These are phyloP conservation scores for Candida oleophila DNA, from an alignment of 805 yeast genomes.

Conservation along the genomic window DNA sequence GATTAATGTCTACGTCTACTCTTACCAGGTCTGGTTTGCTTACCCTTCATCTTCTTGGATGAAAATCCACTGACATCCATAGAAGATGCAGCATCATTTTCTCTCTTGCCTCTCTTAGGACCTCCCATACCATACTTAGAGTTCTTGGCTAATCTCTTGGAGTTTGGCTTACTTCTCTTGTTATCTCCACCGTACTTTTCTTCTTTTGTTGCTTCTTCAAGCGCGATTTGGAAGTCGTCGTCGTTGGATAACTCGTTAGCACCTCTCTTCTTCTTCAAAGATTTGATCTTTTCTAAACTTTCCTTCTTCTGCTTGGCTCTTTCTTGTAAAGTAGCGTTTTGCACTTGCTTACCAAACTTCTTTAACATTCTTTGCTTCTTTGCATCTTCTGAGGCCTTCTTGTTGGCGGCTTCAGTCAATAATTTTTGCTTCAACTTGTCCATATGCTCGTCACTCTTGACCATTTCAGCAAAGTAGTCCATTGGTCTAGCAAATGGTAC, in stretches of 20 bases:
- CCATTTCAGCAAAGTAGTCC: conserved; percentile 98
- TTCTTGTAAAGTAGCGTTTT: conserved; percentile 87
- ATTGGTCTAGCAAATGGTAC: conserved; percentile 90
- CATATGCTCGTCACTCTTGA: conserved; percentile 97
- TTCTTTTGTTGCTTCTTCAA: conserved; percentile 84
- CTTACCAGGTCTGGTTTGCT: conserved; percentile 40
- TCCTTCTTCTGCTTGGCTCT: conserved; percentile 92
- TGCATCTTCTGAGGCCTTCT: conserved; percentile 90
- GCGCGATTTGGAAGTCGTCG: conserved; percentile 81
- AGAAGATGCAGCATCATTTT: conserved; percentile 71
- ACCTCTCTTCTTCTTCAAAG: conserved; percentile 86
- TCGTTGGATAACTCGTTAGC: conserved; percentile 68
- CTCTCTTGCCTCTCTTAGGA: conserved; percentile 67
- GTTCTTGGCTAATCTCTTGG: conserved; percentile 69
- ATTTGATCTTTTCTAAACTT: conserved; percentile 83
- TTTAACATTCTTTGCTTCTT: conserved; percentile 91
- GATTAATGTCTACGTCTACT: conserved; percentile 27
- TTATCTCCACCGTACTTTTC: conserved; percentile 35
- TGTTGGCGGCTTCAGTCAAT: conserved; percentile 74
- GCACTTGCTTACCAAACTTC: conserved; percentile 97
- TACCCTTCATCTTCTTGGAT: conserved; percentile 50
- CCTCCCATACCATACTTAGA: conserved; percentile 78
- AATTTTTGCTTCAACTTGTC: conserved; percentile 83
- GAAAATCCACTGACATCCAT: conserved; percentile 64
- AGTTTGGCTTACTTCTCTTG: conserved; percentile 57